Conservation (phyloP, 2,329 filamentous ascomycete species). For the Monosporascus sp. region DNA sequence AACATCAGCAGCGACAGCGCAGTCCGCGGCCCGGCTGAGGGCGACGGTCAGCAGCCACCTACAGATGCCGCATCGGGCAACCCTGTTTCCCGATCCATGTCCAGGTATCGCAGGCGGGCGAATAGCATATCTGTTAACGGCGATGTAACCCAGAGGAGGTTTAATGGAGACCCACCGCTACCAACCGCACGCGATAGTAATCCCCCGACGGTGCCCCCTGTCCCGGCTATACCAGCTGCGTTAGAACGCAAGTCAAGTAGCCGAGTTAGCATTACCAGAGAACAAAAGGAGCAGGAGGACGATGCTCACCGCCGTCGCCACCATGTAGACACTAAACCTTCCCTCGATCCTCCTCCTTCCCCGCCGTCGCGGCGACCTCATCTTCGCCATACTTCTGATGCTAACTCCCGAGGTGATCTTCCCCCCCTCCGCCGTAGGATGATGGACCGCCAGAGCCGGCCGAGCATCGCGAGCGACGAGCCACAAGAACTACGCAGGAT, state of each 20-base stretch:
- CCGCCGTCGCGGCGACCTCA: constrained; percentile 12
- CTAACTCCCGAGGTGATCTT: background rate
- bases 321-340: background rate
- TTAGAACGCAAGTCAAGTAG: constrained; percentile 8
- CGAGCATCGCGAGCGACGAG: constrained; percentile 13
- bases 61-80: constrained; percentile 13
- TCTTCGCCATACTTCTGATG: constrained; percentile 10
- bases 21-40: background rate
- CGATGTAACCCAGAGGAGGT: constrained; percentile 20
- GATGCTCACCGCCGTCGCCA: constrained; percentile 1
- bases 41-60: background rate
- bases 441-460: constrained; percentile 12
- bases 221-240: constrained; percentile 23
- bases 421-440: constrained; percentile 2
- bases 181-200: constrained; percentile 6
- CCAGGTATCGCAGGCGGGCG: constrained; percentile 26
- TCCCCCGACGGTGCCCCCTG: constrained; percentile 18
- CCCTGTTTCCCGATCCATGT: constrained; percentile 28
- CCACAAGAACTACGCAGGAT: constrained; percentile 13
- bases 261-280: constrained; percentile 6
- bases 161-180: constrained; percentile 19
- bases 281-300: constrained; percentile 14
- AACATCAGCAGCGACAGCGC: constrained; percentile 11
- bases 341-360: constrained; percentile 5
- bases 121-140: constrained; percentile 19